phyloP scores from a whole-genome alignment of 805 yeast species.

The Kazachstania taianensis region DNA sequence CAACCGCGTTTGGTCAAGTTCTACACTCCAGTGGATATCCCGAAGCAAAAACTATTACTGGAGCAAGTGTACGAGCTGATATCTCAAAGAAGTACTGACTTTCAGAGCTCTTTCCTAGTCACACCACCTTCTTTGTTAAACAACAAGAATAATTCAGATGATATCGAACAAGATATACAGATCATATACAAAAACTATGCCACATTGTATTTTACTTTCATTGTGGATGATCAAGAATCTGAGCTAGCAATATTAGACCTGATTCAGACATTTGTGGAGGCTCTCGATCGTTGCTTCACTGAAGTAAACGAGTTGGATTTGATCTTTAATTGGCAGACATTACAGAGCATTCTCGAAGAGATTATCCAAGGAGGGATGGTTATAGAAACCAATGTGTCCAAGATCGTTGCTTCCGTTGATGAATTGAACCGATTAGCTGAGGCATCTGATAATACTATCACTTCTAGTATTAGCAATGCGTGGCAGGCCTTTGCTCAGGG shows the following conservation, averaged over 20 bases:
- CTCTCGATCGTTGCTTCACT: conserved; percentile 83
- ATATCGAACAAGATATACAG: conserved; percentile 59
- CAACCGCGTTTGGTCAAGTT: conserved; percentile 83
- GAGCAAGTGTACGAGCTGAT: conserved; percentile 77
- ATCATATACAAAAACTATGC: conserved; percentile 94
- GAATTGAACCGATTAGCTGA: conserved; percentile 31
- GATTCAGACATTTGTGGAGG: conserved; percentile 94
- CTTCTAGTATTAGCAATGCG: conserved; percentile 22
- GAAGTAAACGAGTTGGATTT: conserved; percentile 93
- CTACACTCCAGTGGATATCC: conserved; percentile 82
- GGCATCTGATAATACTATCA: conserved; percentile 15
- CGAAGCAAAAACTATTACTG: conserved; percentile 68
- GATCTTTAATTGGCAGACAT: conserved; percentile 97
- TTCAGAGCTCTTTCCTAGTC: conserved; percentile 81
- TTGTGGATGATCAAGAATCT: conserved; percentile 92
- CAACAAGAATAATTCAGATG: conserved; percentile 19
- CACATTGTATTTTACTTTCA: conserved; percentile 88
- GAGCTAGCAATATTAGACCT: conserved; percentile 89
- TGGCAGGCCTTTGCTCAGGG: conserved; percentile 27
- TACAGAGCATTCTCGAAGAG: conserved; percentile 84
- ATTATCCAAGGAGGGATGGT: conserved; percentile 98
- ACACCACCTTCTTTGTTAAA: conserved; percentile 63
- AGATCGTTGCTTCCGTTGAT: conserved; percentile 75
- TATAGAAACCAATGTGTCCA: conserved; percentile 75
- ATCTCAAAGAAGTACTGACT: conserved; percentile 49